phyloP scores from a whole-genome alignment of 306 rosid species.

The Luffa acutangula region DNA sequence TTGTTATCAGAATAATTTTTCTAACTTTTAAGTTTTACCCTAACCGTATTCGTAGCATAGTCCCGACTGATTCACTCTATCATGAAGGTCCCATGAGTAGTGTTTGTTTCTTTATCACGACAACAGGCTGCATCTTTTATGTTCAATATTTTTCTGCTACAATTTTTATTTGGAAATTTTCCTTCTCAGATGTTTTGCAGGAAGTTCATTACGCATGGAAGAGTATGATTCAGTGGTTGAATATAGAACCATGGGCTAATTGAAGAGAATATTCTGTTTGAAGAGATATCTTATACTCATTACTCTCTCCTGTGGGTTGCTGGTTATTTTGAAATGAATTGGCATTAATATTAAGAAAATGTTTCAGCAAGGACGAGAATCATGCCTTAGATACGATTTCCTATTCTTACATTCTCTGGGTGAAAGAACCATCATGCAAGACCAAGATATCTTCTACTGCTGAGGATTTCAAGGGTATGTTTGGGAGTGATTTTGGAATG shows the following conservation, averaged over 20 bases:
- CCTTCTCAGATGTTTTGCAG: slow-evolving; percentile 40
- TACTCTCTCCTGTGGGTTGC: background rate
- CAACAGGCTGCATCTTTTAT: background rate
- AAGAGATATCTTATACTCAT: background rate
- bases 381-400: background rate
- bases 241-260: slow-evolving; percentile 11
- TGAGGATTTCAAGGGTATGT: no score
- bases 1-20: background rate
- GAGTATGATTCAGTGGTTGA: slow-evolving; percentile 46
- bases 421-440: background rate
- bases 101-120: background rate
- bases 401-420: background rate
- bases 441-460: background rate
- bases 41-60: background rate
- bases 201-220: slow-evolving; percentile 36
- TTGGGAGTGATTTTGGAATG: no score
- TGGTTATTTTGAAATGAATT: background rate
- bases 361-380: background rate
- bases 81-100: background rate
- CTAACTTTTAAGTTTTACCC: background rate
- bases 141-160: background rate
- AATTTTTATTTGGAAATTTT: background rate
- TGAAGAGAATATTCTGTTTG: background rate
- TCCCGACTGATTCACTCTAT: background rate
- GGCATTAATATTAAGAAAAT: background rate